A percentile compares a stretch with the other conserved stretches of the same genome.
Evolutionary conservation across 805 yeast species (phyloP).

Genomic region (Pichia cephalocereana): DNA sequence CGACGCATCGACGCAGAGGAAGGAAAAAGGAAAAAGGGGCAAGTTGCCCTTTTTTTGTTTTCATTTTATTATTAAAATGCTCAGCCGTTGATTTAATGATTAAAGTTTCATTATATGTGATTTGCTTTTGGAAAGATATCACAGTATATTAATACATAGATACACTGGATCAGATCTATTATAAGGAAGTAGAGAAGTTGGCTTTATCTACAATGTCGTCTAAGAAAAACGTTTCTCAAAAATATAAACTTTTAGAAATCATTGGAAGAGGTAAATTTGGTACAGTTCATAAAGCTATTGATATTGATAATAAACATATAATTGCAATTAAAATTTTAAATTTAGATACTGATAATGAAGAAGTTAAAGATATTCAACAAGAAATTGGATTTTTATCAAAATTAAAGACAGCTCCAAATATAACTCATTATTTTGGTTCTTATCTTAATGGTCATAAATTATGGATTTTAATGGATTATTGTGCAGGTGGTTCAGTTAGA

Average conservation of each 20-base stretch:
- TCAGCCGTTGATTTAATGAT: no score
- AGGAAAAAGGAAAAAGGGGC: no score
- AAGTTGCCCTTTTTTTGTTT: no score
- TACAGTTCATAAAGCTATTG: constrained; percentile 82
- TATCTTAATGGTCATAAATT: constrained; percentile 79
- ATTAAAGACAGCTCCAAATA: constrained; percentile 78
- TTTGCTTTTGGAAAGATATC: no score
- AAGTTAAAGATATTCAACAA: constrained; percentile 87
- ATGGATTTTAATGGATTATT: constrained; percentile 97
- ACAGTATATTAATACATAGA: no score
- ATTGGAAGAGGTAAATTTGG: constrained; percentile 98
- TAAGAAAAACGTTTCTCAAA: constrained; percentile 17
- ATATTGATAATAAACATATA: constrained; percentile 58
- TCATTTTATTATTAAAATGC: no score
- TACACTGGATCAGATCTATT: no score
- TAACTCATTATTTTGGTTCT: constrained; percentile 87
- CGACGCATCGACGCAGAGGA: no score
- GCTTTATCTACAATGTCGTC: not conserved
- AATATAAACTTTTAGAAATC: constrained; percentile 76
- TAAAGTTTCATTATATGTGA: no score
- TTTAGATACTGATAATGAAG: constrained; percentile 88
- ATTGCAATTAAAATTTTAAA: constrained; percentile 92
- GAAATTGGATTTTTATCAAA: constrained; percentile 84
- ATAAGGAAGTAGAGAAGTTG: no score
- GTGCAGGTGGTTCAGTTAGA: constrained; percentile 93